phyloP scores from a whole-genome alignment of 2,329 filamentous ascomycete species.

The Daldinia sp. region DNA sequence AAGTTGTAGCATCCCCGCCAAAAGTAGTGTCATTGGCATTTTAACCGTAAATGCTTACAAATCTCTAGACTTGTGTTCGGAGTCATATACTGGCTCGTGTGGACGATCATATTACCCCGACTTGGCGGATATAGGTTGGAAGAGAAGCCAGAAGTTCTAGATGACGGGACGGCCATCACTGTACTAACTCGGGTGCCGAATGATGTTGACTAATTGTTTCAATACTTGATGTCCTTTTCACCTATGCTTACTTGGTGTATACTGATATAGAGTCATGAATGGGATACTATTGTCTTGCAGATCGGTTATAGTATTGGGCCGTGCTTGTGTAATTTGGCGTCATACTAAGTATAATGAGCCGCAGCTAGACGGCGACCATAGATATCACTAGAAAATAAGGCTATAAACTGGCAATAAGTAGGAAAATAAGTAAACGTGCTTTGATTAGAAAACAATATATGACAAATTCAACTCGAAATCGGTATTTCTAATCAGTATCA shows the following conservation, averaged over 20 bases:
- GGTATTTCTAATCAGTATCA: constrained; percentile 46
- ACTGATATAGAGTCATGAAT: constrained; percentile 36
- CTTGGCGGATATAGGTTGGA: constrained; percentile 71
- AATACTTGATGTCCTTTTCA: background rate
- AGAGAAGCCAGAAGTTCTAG: constrained; percentile 69
- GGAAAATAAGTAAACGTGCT: background rate
- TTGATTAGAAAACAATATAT: constrained; percentile 2
- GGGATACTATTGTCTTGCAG: background rate
- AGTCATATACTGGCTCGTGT: constrained; percentile 75
- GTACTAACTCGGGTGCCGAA: constrained; percentile 60
- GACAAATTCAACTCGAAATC: constrained; percentile 13
- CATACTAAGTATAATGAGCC: constrained; percentile 4
- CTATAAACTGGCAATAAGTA: constrained; percentile 33
- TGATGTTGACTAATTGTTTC: constrained; percentile 11
- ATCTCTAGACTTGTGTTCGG: constrained; percentile 67
- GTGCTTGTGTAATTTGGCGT: constrained; percentile 21
- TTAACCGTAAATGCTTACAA: constrained; percentile 37
- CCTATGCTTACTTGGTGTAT: background rate
- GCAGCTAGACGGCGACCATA: background rate
- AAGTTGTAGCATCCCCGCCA: constrained; percentile 52
- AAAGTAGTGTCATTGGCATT: constrained; percentile 7
- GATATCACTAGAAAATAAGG: constrained; percentile 10
- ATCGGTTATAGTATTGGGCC: constrained; percentile 18
- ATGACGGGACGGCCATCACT: constrained; percentile 76
- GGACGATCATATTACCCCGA: constrained; percentile 70